Percentiles rank a stretch among this genome's conserved stretches.
Conservation (phyloP, 108 stramenopile species). For the Fragilaria radians region DNA sequence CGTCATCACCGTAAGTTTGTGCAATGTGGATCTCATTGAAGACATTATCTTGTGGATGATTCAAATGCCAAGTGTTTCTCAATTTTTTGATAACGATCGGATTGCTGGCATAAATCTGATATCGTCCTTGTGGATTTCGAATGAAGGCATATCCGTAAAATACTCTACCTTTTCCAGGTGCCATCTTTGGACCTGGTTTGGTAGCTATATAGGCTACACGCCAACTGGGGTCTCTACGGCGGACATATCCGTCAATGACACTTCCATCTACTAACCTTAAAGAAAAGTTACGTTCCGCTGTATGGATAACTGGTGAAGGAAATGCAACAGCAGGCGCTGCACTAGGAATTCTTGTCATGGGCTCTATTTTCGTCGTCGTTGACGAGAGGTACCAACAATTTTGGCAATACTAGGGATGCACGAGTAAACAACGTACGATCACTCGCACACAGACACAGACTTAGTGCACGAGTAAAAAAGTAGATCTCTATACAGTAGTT, state of each 20-base stretch:
- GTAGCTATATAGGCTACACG: no score
- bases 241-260: neutral
- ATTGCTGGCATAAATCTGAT: neutral
- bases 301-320: no score
- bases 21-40: neutral
- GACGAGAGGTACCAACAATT: no score
- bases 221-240: neutral
- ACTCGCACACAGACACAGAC: no score
- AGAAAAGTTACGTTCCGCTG: neutral
- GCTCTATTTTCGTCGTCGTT: no score
- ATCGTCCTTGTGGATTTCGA: neutral
- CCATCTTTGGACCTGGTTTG: no score
- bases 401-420: no score
- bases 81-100: neutral
- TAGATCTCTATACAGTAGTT: no score
- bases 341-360: no score
- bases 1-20: neutral
- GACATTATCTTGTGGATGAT: neutral
- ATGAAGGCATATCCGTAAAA: neutral
- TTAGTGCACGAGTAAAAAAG: no score
- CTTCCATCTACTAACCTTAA: neutral
- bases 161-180: neutral
- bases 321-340: no score
- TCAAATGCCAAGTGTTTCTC: neutral
- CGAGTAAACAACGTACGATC: no score